phyloP scores from a whole-genome alignment of 768 basidiomycete species.

The Phaeolepiota aurea region DNA sequence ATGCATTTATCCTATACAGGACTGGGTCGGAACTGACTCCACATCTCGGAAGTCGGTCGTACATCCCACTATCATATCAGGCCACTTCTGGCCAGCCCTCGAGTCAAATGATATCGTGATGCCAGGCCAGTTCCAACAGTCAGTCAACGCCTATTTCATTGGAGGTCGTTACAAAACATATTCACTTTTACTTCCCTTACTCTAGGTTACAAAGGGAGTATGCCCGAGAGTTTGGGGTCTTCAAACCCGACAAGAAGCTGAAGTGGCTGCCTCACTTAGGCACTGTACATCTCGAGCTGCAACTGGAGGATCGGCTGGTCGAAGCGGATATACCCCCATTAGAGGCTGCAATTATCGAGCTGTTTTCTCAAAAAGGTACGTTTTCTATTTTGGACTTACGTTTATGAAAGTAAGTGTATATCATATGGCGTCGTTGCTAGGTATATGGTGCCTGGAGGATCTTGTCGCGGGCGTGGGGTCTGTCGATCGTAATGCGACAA shows the following conservation, averaged over 20 bases:
- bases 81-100: conserved; percentile 91
- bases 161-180: not conserved
- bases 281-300: conserved; percentile 70
- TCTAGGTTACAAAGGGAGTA: conserved; percentile 69
- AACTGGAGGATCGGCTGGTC: conserved; percentile 74
- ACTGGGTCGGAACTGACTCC: not conserved
- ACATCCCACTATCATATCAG: conserved; percentile 87
- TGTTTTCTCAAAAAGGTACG: conserved; percentile 67
- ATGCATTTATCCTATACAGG: not conserved
- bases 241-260: conserved; percentile 90
- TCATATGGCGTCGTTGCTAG: conserved; percentile 25
- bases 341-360: conserved; percentile 86
- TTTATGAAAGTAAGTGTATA: too few species aligned
- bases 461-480: conserved; percentile 56
- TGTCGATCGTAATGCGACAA: conserved; percentile 52
- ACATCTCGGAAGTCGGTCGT: conserved; percentile 45
- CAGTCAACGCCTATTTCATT: conserved; percentile 14
- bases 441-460: conserved; percentile 64
- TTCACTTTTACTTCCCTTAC: not conserved
- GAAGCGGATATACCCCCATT: conserved; percentile 75
- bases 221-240: conserved; percentile 63
- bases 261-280: conserved; percentile 89
- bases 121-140: conserved; percentile 83
- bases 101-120: conserved; percentile 66
- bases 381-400: not conserved